Evolutionary conservation across 306 rosid genomes (phyloP).

Genomic region (Cajanus cajan): DNA sequence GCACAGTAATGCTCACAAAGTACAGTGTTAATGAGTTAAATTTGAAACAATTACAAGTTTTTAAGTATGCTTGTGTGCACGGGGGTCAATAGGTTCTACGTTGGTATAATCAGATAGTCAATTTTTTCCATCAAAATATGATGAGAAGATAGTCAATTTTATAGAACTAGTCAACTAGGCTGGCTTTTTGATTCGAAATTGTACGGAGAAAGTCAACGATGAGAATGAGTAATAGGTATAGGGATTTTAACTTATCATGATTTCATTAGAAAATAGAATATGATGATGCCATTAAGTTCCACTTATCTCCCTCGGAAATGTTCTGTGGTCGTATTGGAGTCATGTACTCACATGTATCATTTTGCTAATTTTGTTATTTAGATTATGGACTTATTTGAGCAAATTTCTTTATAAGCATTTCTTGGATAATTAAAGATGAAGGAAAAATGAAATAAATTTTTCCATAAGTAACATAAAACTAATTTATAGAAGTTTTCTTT

Average conservation of each 20-base stretch:
- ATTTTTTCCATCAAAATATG: not conserved
- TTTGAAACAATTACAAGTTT: not conserved
- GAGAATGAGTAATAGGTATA: not conserved
- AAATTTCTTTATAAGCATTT: no score
- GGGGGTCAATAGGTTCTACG: not conserved
- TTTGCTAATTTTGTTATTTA: not conserved
- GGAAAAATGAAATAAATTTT: no score
- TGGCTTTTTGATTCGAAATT: not conserved
- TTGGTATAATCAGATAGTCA: not conserved
- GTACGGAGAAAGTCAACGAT: not conserved
- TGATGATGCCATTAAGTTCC: not conserved
- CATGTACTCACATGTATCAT: not conserved
- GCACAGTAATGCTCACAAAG: not conserved
- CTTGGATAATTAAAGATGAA: no score
- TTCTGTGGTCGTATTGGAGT: not conserved
- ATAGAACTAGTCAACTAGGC: not conserved
- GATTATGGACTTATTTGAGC: no score
- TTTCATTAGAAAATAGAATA: conserved; percentile 13
- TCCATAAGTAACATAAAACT: no score
- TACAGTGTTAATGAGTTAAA: not conserved
- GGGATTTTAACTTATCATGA: not conserved
- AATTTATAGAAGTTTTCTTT: no score
- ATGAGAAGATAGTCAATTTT: not conserved
- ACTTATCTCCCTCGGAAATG: not conserved
- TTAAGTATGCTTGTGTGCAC: not conserved